Base-by-base conservation (phyloP, 805 yeast species). In the Candida adriatica region DNA sequence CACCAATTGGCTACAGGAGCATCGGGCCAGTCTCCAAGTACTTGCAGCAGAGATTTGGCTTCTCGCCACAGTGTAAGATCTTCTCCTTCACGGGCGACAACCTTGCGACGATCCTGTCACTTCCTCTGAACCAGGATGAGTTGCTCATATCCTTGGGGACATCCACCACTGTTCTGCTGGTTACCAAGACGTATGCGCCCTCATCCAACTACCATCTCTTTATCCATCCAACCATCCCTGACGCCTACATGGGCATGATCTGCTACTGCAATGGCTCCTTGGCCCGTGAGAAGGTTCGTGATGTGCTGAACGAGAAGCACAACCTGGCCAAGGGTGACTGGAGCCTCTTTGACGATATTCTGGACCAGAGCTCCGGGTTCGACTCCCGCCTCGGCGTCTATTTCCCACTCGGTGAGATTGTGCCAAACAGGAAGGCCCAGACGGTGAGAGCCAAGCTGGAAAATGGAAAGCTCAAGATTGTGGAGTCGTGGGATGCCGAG, bases 181-280 rank as follows among this genome's bases (percentile, higher is more conserved):
- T 87, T 25, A 87, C 96, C 6, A 79, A 84, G 37, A 68, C 74
- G 35, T 87, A 78, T 51, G 66, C 66, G 13, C 87, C 96, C 2
- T 79, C 88, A 2, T 74, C 85, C 6, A 81, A 79, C 45, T 87
- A 86, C 53, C 96, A 87, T 51, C 56, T 86, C 42, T 87, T 87
- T 61, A 74, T 74, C 41, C 96, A 88, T 52, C 96, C 96, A 7
- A 80, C 94, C 0, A 70, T 82, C 39, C 70, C 73, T 1, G 67
- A 66, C 22, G 75, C 79, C 22, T 87, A 75, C 53, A 88, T 87
- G 96, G 95, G 94, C 15, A 87, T 87, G 96, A 73, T 88, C 33
- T 87, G 96, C 54, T 87, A 87, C 55, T 82, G 94, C 50, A 87
- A 87, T 53, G 96, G 96, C 0, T 72, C 95, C 0, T 60, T 87